Base-by-base conservation (phyloP, 1,284 basidiomycete genomes). In the Pholiota adiposa region DNA sequence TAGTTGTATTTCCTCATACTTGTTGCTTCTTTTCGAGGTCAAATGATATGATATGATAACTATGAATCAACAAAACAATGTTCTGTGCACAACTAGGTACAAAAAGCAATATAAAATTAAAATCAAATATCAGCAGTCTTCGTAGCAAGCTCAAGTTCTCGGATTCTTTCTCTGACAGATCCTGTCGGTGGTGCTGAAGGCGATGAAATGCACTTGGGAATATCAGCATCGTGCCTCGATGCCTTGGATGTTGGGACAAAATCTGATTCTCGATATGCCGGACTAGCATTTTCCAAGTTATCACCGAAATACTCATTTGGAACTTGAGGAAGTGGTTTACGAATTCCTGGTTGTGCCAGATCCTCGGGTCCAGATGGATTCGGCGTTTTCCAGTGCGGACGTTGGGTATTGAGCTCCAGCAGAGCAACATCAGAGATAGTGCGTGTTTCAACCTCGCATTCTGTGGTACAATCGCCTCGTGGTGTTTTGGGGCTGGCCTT, bases 131-230 rank as follows among this genome's bases (percentile, higher is more conserved):
- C 54, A 46, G 38, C 64, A 19, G 59, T 33, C 33, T 56, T 62
- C 27, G 63, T 56, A 3, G 56, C 65, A n/a, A 69, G 64, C 49
- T 67, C 70, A 16, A 70, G 60, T 51, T 66, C 64, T 34, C 66
- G 61, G 19, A 70, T 66, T 53, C 68, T 69, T 36, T 69, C 66
- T 55, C 64, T 67, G 41, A 70, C 69, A 3, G 64, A 62, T 38
- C 61, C 58, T 16, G 49, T 31, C 14, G 58, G 51, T 9, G 58
- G 54, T 33, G 21, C 48, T 58, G 58, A 41, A 5, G 58, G 50
- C 2, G 49, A 31, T 21, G 41, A 33, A 48, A 29, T 51, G 16
- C 23, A 19, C 3, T 44, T 46, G n/a, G 49, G 29, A 6, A 1
- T n/a, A 16, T 2, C 12, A 31, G 14, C 14, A 16, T 12, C 23